Evolutionary conservation across 2,329 filamentous ascomycete genomes (phyloP), one percentile per base, ranked within the genome.

Genomic region (Byssoonygena ceratinophila): DNA sequence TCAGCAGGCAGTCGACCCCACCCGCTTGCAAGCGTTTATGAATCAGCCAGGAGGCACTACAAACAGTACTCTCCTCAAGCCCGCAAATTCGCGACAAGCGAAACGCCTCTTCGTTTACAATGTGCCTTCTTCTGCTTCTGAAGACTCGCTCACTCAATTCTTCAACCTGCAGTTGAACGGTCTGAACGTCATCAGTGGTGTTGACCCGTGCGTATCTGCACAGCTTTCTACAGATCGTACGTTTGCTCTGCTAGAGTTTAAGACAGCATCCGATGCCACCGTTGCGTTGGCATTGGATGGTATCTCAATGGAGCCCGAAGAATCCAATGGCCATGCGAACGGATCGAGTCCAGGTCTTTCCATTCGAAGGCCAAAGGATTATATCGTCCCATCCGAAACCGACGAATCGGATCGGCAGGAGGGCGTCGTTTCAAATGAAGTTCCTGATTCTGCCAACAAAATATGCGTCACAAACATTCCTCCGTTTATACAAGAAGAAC

Each of bases 141-240:
- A 94, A 55, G 90, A 95, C 50, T 74, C 72, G 57, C 67, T 98
- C 37, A 73, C 84, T 55, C 78, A 82, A 20, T 98, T 96, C 72
- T 96, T 98, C 77, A 98, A 98, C 64, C 76, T 95, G 22, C 90
- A 97, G 67, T 79, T 99, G 48, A 97, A 98, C 62, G 89, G 90
- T n/a, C 74, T 98, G 44, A 99, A 98, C 62, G 85, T 96, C 32
- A 81, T 94, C 49, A 83, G 88, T 59, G 83, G 81, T 58, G 78
- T 80, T 44, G 90, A 97, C 62, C 90, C 91, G 32, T 97, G 92
- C 65, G 76, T 87, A 49, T 83, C 84, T 6, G 87, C 85, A 34
- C 87, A 95, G 61, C 76, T 97, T 52, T 85, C 89, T 20, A 81
- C 82, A 54, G 87, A 94, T 66, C 75, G 77, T 52, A 77, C 79